Evolutionary conservation across 331 rosid genomes (phyloP).

Genomic region (Spiraea crenata): DNA sequence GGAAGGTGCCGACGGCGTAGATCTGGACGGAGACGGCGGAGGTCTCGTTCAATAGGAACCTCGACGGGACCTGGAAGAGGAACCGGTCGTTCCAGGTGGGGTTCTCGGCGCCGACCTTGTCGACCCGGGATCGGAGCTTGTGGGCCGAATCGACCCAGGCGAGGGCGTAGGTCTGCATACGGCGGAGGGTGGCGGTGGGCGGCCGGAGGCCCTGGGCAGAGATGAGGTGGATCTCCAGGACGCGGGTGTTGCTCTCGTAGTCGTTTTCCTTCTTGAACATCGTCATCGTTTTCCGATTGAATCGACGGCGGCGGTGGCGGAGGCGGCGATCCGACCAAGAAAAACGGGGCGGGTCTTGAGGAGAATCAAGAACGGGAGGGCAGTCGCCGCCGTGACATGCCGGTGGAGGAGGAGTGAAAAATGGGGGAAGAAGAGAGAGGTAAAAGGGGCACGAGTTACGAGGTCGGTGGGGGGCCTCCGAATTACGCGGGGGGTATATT

Average conservation of each 20-base stretch:
- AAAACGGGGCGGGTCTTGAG: conserved; percentile 13
- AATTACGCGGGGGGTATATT: background rate
- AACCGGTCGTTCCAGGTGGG: conserved; percentile 96
- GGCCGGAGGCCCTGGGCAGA: conserved; percentile 75
- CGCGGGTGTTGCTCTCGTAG: conserved; percentile 25
- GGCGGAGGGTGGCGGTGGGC: conserved; percentile 44
- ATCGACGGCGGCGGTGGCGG: conserved; percentile 8
- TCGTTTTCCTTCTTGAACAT: conserved; percentile 32
- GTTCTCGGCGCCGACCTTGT: conserved; percentile 59
- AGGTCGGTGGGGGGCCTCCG: background rate
- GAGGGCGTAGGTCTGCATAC: conserved; percentile 62
- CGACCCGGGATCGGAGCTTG: conserved; percentile 72
- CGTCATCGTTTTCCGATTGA: conserved; percentile 19
- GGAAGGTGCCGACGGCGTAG: conserved; percentile 61
- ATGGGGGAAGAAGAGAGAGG: background rate
- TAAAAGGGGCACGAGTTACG: background rate
- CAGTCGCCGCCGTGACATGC: background rate
- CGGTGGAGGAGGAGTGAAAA: background rate
- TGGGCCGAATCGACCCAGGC: conserved; percentile 56
- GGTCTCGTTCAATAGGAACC: conserved; percentile 68
- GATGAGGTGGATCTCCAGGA: conserved; percentile 86
- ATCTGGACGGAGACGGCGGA: conserved; percentile 65
- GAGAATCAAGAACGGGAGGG: conserved; percentile 6
- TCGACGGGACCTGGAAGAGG: conserved; percentile 72
- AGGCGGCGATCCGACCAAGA: conserved; percentile 11